phyloP scores from a whole-genome alignment of 352 stramenopile genomes.

The Phytophthora nicotianae region DNA sequence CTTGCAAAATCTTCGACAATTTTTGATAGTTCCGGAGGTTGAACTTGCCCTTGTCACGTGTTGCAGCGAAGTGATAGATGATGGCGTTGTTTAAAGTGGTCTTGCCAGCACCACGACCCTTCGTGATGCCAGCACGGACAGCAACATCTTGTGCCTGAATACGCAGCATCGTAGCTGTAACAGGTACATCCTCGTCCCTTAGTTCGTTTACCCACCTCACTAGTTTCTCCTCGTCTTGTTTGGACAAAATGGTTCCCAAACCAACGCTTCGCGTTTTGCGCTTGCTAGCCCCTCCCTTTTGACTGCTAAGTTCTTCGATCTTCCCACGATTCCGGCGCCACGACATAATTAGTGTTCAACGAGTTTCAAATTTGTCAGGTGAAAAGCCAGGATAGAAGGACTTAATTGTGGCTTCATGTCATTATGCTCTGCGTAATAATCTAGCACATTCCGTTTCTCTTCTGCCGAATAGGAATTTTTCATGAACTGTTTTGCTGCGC shows the following conservation, averaged over 20 bases:
- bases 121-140: not conserved
- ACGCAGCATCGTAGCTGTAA: not conserved
- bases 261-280: not conserved
- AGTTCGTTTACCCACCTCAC: not conserved
- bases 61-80: not conserved
- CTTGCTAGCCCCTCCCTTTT: too few relatives aligned
- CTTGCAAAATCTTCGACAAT: not conserved
- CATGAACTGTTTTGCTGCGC: too few relatives aligned
- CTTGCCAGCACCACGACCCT: not conserved
- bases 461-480: too few relatives aligned
- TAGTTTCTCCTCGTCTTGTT: not conserved
- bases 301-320: not conserved
- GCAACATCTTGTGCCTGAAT: not conserved
- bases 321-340: not conserved
- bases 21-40: not conserved
- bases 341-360: not conserved
- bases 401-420: too few relatives aligned
- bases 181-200: not conserved
- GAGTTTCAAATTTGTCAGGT: not conserved
- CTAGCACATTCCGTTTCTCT: too few relatives aligned
- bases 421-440: too few relatives aligned
- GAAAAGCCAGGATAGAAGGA: not conserved
- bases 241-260: not conserved
- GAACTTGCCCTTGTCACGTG: not conserved
- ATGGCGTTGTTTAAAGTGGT: not conserved